These are phyloP conservation scores for Pseudomicrostroma phylloplanum DNA, from an alignment of 1,284 basidiomycete species.

Conservation along the genomic window DNA sequence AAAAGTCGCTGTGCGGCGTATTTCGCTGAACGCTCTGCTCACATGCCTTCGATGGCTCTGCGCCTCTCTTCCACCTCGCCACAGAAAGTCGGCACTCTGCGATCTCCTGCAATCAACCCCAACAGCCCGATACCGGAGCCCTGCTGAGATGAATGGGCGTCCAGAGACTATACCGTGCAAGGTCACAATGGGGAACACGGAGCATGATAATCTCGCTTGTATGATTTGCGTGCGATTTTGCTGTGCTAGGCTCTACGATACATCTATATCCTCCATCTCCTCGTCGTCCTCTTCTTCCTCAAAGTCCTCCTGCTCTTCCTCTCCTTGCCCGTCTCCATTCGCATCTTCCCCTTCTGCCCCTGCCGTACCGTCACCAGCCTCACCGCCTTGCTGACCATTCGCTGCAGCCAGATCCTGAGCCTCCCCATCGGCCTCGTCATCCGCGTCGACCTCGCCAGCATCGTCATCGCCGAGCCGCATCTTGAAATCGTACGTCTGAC, in stretches of 20 bases:
- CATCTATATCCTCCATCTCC: not conserved
- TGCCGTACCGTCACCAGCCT: not conserved
- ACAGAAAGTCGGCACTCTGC: not conserved
- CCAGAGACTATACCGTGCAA: too few relatives aligned
- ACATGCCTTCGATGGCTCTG: too few relatives aligned
- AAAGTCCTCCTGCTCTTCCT: not conserved
- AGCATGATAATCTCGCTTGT: too few relatives aligned
- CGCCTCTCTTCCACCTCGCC: too few relatives aligned
- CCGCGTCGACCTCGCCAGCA: conserved; percentile 51
- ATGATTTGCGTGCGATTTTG: too few relatives aligned
- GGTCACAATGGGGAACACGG: too few relatives aligned
- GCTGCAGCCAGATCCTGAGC: not conserved
- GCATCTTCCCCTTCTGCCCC: not conserved
- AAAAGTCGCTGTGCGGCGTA: too few relatives aligned
- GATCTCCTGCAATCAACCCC: not conserved
- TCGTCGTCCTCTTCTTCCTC: conserved; percentile 5
- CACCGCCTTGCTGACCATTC: not conserved
- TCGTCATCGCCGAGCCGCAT: conserved; percentile 10
- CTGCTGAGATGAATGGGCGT: not conserved
- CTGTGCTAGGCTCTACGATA: too few relatives aligned
- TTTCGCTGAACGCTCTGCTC: too few relatives aligned
- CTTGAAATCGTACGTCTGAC: conserved; percentile 9
- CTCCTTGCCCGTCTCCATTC: not conserved
- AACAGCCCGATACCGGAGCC: not conserved
- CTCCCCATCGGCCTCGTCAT: conserved; percentile 48